A percentile compares a stretch with the other conserved stretches of the same genome.
Conservation (phyloP, 1,139 yeast species). For the Pneumocystis sp. region DNA sequence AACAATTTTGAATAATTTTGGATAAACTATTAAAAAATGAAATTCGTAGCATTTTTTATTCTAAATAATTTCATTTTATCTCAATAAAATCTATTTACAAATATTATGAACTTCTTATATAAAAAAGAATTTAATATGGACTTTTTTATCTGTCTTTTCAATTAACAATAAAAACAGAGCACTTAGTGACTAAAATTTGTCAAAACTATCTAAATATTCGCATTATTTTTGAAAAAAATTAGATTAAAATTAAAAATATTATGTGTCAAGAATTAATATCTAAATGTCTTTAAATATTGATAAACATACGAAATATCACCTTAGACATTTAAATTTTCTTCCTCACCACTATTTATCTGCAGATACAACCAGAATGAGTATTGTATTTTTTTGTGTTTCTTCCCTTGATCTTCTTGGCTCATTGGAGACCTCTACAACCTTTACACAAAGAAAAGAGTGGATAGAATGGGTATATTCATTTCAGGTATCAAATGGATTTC, state of each 20-base stretch:
- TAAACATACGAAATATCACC: neutral
- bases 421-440: slow-evolving; percentile 20
- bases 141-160: too few species aligned
- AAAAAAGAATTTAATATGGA: too few species aligned
- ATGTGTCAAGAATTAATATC: neutral
- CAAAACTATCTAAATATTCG: too few species aligned
- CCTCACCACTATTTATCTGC: slow-evolving; percentile 23
- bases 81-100: too few species aligned
- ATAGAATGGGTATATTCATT: slow-evolving; percentile 37
- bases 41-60: too few species aligned
- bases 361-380: slow-evolving; percentile 51
- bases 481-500: slow-evolving; percentile 36
- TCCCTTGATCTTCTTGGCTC: slow-evolving; percentile 42
- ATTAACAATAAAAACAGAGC: too few species aligned
- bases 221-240: neutral
- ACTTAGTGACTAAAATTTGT: too few species aligned
- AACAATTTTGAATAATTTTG: too few species aligned
- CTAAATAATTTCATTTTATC: too few species aligned
- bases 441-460: slow-evolving; percentile 24
- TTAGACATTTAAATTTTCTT: slow-evolving; percentile 22
- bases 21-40: too few species aligned
- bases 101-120: too few species aligned
- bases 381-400: slow-evolving; percentile 51
- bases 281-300: neutral
- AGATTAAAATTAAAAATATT: neutral